phyloP scores from a whole-genome alignment of 108 stramenopile species.

The Seminavis robusta region DNA sequence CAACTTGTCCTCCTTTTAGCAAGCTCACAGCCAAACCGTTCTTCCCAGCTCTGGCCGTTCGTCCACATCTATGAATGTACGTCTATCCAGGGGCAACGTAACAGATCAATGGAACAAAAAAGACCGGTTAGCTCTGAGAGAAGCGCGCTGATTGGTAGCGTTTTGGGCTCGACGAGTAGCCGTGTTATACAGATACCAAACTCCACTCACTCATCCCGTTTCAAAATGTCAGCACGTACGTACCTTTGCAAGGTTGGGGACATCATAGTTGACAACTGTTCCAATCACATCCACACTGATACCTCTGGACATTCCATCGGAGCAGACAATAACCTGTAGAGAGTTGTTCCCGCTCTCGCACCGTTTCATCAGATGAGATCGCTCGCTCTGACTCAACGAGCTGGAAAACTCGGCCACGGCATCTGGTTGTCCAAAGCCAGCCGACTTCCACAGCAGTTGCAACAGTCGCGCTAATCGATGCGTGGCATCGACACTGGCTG shows the following conservation, averaged over 20 bases:
- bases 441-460: conserved; percentile 70
- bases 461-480: conserved; percentile 89
- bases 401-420: conserved; percentile 75
- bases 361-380: conserved; percentile 51
- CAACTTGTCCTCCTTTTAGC: conserved; percentile 65
- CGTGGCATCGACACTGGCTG: conserved; percentile 93
- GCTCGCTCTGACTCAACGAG: conserved; percentile 58
- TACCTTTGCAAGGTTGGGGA: conserved; percentile 78
- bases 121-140: too few relatives aligned
- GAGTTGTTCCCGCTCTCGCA: conserved; percentile 49
- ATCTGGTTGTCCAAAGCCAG: conserved; percentile 36
- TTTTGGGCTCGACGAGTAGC: too few relatives aligned
- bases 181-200: too few relatives aligned
- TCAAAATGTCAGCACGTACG: too few relatives aligned
- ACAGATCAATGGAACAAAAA: too few relatives aligned
- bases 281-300: conserved; percentile 71
- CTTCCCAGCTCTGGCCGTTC: conserved; percentile 79
- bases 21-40: conserved; percentile 65
- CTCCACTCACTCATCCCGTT: too few relatives aligned
- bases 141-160: too few relatives aligned
- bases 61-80: conserved; percentile 82
- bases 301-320: conserved; percentile 85
- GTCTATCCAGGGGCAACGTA: too few relatives aligned
- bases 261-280: conserved; percentile 78
- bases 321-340: conserved; percentile 62